Conservation (phyloP, 352 stramenopile genomes). For the Phytopythium sindhum region DNA sequence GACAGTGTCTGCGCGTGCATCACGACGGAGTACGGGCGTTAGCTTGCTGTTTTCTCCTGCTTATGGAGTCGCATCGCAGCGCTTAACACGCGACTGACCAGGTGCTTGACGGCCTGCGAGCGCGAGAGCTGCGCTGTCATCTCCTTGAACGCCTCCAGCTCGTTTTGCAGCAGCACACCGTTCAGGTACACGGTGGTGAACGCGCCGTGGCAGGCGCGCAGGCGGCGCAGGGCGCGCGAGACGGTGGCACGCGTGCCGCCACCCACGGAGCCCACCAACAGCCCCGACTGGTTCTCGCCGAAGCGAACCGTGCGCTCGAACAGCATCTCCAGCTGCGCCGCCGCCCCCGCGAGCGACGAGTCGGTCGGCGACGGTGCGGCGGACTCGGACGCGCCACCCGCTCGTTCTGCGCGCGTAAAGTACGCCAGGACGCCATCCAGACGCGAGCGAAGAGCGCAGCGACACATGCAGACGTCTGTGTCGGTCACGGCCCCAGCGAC, state of each 20-base stretch:
- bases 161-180: slow-evolving; percentile 73
- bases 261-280: slow-evolving; percentile 63
- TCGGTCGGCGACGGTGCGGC: background rate
- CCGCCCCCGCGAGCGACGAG: slow-evolving; percentile 12
- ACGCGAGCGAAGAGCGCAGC: background rate
- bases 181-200: slow-evolving; percentile 79
- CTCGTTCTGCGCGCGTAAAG: background rate
- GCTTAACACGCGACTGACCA: slow-evolving; percentile 19
- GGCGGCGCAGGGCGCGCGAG: slow-evolving; percentile 39
- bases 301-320: slow-evolving; percentile 66
- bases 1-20: slow-evolving; percentile 31
- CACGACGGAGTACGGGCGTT: background rate
- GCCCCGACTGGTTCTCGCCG: slow-evolving; percentile 75
- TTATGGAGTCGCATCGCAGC: background rate
- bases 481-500: too few relatives aligned
- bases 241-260: slow-evolving; percentile 51
- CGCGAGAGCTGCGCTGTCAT: slow-evolving; percentile 63
- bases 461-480: background rate
- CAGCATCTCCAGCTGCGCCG: slow-evolving; percentile 46
- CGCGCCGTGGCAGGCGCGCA: slow-evolving; percentile 28
- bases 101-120: slow-evolving; percentile 55
- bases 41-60: background rate
- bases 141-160: slow-evolving; percentile 85
- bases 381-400: background rate
- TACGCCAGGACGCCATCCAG: background rate